Base-by-base conservation (phyloP, 2,329 filamentous ascomycete species). In the Pleoardoris graminearum region DNA sequence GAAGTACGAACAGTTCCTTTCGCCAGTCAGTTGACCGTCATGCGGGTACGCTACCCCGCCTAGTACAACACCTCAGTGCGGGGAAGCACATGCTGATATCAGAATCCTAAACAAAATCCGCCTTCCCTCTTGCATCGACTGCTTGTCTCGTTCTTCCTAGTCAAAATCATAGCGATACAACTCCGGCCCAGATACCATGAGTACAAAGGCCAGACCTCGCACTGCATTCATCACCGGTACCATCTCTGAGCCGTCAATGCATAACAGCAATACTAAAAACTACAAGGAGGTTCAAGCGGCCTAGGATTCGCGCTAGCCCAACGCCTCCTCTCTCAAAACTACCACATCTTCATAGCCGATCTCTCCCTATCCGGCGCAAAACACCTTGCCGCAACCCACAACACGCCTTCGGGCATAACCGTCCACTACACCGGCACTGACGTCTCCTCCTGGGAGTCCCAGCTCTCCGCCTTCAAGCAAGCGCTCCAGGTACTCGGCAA, bases 281-380 rank as follows among this genome's bases (percentile, higher is more conserved):
- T 14, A 5, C n/a, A 8, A 65, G 62, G 65, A 36, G 60, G 63
- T 19, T 61, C 61, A 43, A 66, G 66, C 44, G 73, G 73, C 50
- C 75, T 75, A 22, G 72, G 68, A 11, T 64, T 54, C 11, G 70
- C 71, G 7, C 60, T 75, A 4, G 56, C 64, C 14, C 44, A 61
- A 10, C 66, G 66, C 51, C 68, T 75, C 27, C 58, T 67, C 11
- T 48, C 46, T 3, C 58, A 61, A 53, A 62, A 62, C 60, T 77
- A 82, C 54, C 74, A 77, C 33, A 78, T 84, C 30, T 79, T 77
- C 50, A 79, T 81, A 2, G 73, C 82, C 25, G 75, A 77, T 51
- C 55, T 58, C 27, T 65, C 75, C 53, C 50, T 67, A n/a, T 8
- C 53, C 19, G 58, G 54, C 7, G 64, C 69, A 7, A 27, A 68